A percentile compares a stretch with the other conserved stretches of the same genome.
Conservation (phyloP, 75 land plant genomes). For the Adiantum capillusveneris region DNA sequence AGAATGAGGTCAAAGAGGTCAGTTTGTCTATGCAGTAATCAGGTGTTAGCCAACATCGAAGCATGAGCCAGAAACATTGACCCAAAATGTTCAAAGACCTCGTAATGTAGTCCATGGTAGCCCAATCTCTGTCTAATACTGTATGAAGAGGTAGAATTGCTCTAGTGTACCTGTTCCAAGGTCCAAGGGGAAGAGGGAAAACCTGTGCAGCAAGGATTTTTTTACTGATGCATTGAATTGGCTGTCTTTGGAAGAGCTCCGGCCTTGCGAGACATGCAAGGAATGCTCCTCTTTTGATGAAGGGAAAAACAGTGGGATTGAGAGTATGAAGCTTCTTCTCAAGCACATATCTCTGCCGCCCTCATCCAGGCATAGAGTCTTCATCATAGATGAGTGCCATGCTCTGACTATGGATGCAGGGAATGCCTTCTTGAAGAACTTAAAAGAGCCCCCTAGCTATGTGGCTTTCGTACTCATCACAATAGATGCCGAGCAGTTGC, state of each 20-base stretch:
- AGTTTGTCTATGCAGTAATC: neutral
- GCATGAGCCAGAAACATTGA: conserved; percentile 35
- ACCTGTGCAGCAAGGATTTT: conserved; percentile 30
- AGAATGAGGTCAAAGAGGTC: neutral
- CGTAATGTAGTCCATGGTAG: conserved; percentile 31
- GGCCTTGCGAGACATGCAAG: conserved; percentile 27
- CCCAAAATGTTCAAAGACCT: conserved; percentile 31
- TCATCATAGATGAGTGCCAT: conserved; percentile 41
- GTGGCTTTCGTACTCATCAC: conserved; percentile 41
- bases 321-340: conserved; percentile 37
- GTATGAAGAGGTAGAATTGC: conserved; percentile 25
- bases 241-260: neutral
- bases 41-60: neutral
- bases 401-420: conserved; percentile 22
- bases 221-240: conserved; percentile 32
- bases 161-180: conserved; percentile 37
- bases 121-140: conserved; percentile 27
- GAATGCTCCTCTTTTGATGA: conserved; percentile 14
- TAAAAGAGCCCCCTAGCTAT: conserved; percentile 31
- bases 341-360: conserved; percentile 17
- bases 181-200: conserved; percentile 44
- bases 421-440: conserved; percentile 24
- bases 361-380: conserved; percentile 20
- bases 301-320: conserved; percentile 28
- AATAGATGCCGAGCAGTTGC: conserved; percentile 23